Base-by-base conservation (phyloP, 2,329 filamentous ascomycete genomes). In the Phialocephala sp. region DNA sequence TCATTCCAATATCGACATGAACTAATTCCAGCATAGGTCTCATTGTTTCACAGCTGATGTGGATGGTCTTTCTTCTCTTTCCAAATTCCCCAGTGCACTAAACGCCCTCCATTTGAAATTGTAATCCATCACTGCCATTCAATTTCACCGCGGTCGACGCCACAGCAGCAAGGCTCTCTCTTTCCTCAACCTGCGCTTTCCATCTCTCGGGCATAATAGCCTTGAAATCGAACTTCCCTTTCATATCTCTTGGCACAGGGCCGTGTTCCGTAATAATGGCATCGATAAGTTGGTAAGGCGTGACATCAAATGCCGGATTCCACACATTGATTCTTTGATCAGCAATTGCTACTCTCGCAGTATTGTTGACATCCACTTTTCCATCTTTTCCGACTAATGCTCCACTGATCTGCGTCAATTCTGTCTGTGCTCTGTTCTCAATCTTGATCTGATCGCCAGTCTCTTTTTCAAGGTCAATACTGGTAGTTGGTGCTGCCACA, bases 271-370 rank as follows among this genome's bases (percentile, higher is more conserved):
- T 99, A 69, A 98, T 92, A 65, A 99, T 91, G 1, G 91, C 93
- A 78, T 99, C 95, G 70, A 99, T 97, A 61, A 97, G 81, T 68
- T 88, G 87, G 43, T 91, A 88, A 0, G 95, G 94, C 11, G 95
- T 99, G 39, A 99, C 92, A 75, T 99, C 95, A 76, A 99, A 99
- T 0, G 93, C 91, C 37, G 95, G 95, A 77, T 99, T 99, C 94
- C 95, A 99, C 9, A 98, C 93, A 47, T 86, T 83, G 68, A 98
- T 93, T 1, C 88, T 87, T 75, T 85, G 82, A 69, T 89, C 85
- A 0, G 94, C 94, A 60, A 92, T 94, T 50, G 91, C 92, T 37
- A 98, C 87, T 14, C 90, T 87, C 64, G 89, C 90, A 20, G 88
- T 88, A 59, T 82, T 82, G 57, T 79, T 83, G 24, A 87, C 79